Evolutionary conservation across 257 asterid genomes (phyloP).

Genomic region (Verbena officinalis): DNA sequence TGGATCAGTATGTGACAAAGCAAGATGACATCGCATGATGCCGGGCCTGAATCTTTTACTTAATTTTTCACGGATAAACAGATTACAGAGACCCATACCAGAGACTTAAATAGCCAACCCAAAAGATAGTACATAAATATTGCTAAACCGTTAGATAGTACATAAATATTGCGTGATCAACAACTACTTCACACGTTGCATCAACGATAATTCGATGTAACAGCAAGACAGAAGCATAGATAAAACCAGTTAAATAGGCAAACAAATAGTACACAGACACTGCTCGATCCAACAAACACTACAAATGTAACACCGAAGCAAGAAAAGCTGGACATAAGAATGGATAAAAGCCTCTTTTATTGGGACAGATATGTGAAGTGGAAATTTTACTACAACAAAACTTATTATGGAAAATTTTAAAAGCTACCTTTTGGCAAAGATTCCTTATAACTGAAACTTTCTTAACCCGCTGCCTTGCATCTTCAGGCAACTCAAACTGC

Average conservation of each 20-base stretch:
- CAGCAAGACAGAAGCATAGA: slow-evolving; percentile 8
- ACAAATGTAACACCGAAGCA: not conserved
- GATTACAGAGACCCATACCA: not conserved
- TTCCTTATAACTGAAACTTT: slow-evolving; percentile 73
- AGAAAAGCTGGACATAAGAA: slow-evolving; percentile 4
- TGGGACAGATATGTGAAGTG: slow-evolving; percentile 1
- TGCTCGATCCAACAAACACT: too few relatives aligned
- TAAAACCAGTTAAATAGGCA: not conserved
- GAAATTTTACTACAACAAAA: not conserved
- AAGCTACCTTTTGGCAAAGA: slow-evolving; percentile 77
- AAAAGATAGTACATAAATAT: not conserved
- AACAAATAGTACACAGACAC: too few relatives aligned
- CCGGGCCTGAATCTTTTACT: too few relatives aligned
- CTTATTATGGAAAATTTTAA: too few relatives aligned
- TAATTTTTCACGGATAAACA: not conserved
- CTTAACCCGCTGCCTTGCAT: slow-evolving; percentile 60
- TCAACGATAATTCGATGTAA: not conserved
- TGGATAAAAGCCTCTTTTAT: not conserved
- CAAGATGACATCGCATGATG: not conserved
- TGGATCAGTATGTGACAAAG: not conserved
- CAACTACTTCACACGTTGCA: not conserved
- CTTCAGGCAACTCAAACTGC: slow-evolving; percentile 81
- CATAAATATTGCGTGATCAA: not conserved
- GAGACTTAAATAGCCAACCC: not conserved
- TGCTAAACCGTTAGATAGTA: not conserved